Evolutionary conservation across 306 rosid genomes (phyloP).

Genomic region (Echinosophora koreensis): DNA sequence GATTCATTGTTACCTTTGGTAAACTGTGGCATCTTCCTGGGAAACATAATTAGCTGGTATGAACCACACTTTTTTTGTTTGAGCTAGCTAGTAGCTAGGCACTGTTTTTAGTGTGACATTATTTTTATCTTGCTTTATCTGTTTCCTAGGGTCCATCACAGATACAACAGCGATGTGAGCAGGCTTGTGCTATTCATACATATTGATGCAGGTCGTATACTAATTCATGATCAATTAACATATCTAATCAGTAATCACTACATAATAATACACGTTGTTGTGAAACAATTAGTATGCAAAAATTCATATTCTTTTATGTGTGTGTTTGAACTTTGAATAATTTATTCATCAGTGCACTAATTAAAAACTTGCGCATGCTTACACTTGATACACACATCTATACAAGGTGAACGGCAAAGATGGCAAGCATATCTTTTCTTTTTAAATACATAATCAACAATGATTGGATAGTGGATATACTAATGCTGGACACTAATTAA

Average conservation of each 20-base stretch:
- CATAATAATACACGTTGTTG: no score
- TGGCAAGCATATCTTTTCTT: neutral
- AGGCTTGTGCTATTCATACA: no score
- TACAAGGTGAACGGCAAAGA: neutral
- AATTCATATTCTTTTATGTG: neutral
- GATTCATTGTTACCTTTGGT: conserved; percentile 18
- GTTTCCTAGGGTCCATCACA: conserved; percentile 6
- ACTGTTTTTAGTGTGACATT: neutral
- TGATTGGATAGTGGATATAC: no score
- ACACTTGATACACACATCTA: neutral
- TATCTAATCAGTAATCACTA: no score
- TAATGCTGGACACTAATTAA: no score
- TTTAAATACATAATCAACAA: neutral
- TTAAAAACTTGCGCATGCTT: conserved; percentile 19
- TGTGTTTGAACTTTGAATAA: neutral
- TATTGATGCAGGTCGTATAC: no score
- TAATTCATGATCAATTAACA: no score
- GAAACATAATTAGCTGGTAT: conserved; percentile 28
- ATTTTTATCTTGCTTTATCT: neutral
- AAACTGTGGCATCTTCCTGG: neutral
- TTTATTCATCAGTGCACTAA: conserved; percentile 11
- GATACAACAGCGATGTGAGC: neutral
- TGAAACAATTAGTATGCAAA: neutral
- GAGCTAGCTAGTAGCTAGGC: neutral
- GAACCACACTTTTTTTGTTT: conserved; percentile 36